phyloP scores from a whole-genome alignment of 768 basidiomycete species.

The Leccinum pellstonianum region DNA sequence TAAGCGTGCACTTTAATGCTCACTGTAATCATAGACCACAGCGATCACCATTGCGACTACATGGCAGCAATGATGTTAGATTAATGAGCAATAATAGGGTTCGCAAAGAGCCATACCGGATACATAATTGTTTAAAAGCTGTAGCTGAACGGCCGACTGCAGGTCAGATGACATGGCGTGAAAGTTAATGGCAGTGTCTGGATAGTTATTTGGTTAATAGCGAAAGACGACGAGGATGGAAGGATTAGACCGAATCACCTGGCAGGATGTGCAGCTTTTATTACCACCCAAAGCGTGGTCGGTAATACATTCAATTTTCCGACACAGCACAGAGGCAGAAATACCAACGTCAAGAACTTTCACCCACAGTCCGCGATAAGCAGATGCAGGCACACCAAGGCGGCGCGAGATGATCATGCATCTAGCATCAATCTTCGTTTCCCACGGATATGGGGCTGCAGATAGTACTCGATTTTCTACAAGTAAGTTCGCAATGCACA shows the following conservation, averaged over 20 bases:
- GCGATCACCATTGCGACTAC: not conserved
- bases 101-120: not conserved
- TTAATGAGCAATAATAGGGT: not conserved
- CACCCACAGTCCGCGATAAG: not conserved
- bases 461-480: no score
- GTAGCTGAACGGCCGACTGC: not conserved
- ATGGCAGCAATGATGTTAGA: not conserved
- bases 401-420: not conserved
- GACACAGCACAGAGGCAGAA: not conserved
- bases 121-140: not conserved
- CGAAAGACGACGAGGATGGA: not conserved
- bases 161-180: not conserved
- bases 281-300: not conserved
- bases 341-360: not conserved
- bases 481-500: not conserved
- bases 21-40: not conserved
- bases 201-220: not conserved
- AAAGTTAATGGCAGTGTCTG: conserved; percentile 14
- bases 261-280: not conserved
- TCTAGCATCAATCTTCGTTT: not conserved
- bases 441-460: no score
- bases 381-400: not conserved
- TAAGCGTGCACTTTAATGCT: not conserved
- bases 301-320: not conserved
- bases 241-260: not conserved